These are phyloP conservation scores for Boletus reticulatus DNA, from an alignment of 768 basidiomycete genomes.

Conservation along the genomic window DNA sequence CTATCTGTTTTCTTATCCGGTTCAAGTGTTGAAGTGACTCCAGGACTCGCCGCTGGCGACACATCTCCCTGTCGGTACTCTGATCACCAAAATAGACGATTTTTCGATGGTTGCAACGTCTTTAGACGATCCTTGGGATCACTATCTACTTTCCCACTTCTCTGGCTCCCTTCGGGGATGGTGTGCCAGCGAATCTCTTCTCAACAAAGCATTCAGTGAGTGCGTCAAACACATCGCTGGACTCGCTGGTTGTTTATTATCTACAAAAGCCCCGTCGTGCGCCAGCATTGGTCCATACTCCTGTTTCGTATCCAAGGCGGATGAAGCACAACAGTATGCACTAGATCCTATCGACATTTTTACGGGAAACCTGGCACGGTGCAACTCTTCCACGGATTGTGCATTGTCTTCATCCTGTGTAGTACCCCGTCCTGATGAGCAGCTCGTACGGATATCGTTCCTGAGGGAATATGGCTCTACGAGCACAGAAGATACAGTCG, in stretches of 20 bases:
- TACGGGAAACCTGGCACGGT: conserved; percentile 36
- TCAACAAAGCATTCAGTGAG: conserved; percentile 23
- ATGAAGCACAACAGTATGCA: conserved; percentile 40
- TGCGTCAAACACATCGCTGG: neutral
- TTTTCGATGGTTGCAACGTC: conserved; percentile 34
- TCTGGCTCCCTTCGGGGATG: conserved; percentile 45
- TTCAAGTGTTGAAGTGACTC: conserved; percentile 10
- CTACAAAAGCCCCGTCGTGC: conserved; percentile 10
- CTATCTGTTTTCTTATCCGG: neutral
- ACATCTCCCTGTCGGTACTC: conserved; percentile 53
- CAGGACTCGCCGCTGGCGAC: conserved; percentile 62
- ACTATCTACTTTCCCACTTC: conserved; percentile 36
- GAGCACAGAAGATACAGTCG: conserved; percentile 38
- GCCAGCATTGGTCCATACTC: conserved; percentile 15
- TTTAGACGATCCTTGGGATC: conserved; percentile 43
- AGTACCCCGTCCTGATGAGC: conserved; percentile 45
- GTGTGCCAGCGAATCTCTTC: conserved; percentile 49
- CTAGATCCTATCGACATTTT: conserved; percentile 58
- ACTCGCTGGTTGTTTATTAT: neutral
- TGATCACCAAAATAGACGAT: conserved; percentile 71
- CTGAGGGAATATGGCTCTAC: conserved; percentile 2
- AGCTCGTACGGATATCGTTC: conserved; percentile 57
- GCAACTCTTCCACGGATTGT: conserved; percentile 39
- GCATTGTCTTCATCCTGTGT: conserved; percentile 47
- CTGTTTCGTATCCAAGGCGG: conserved; percentile 44